Percentiles rank a stretch among this genome's conserved stretches.
Evolutionary conservation across 345 rosid species (phyloP).

Genomic region (Camelina neglecta): DNA sequence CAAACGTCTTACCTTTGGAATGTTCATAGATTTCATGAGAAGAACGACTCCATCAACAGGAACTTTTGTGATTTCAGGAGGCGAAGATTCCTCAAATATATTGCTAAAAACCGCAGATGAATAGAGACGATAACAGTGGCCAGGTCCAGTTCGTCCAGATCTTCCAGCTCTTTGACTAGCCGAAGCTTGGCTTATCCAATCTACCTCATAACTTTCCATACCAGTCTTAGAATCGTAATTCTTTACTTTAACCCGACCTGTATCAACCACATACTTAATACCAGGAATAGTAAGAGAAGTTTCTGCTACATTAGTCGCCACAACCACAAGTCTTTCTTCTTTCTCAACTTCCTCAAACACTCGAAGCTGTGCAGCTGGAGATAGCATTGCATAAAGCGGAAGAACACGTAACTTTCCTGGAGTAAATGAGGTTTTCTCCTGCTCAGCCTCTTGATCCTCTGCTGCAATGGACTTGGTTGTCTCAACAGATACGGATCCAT

Average conservation of each 20-base stretch:
- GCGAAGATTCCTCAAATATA: conserved; percentile 72
- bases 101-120: conserved; percentile 79
- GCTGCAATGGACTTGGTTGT: conserved; percentile 22
- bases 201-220: conserved; percentile 73
- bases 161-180: conserved; percentile 96
- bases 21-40: conserved; percentile 84
- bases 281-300: conserved; percentile 95
- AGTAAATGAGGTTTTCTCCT: conserved; percentile 38
- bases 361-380: conserved; percentile 81
- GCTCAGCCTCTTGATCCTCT: conserved; percentile 41
- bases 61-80: conserved; percentile 81
- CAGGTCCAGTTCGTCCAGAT: conserved; percentile 97
- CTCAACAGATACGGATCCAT: conserved; percentile 37
- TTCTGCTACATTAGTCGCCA: conserved; percentile 98
- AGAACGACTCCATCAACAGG: conserved; percentile 90
- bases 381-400: conserved; percentile 93
- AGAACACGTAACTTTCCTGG: conserved; percentile 56
- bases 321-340: conserved; percentile 83
- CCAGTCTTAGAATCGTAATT: conserved; percentile 72
- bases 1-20: conserved; percentile 61
- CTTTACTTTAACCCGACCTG: conserved; percentile 91
- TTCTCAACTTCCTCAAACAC: conserved; percentile 79
- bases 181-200: conserved; percentile 94
- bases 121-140: conserved; percentile 90
- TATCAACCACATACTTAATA: conserved; percentile 92